Evolutionary conservation across 768 basidiomycete species (phyloP).

Genomic region (Russula virescens): DNA sequence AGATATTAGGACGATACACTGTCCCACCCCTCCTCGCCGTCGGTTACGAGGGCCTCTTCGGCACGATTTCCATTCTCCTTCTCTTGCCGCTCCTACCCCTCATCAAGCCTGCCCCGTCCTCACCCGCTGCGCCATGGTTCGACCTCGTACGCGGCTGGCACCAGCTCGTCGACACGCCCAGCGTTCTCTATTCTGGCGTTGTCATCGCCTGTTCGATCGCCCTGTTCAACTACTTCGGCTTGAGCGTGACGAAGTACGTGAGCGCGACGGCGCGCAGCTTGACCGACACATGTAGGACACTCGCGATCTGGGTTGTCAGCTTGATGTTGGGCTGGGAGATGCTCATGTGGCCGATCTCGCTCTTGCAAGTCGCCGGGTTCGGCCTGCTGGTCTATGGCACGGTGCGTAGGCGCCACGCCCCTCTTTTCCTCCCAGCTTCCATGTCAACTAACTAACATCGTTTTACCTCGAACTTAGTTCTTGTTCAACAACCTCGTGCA

Average conservation of each 20-base stretch:
- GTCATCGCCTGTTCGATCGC: slow-evolving; percentile 49
- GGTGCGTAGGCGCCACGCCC: slow-evolving; percentile 37
- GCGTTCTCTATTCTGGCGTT: slow-evolving; percentile 41
- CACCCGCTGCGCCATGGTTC: slow-evolving; percentile 61
- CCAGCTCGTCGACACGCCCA: slow-evolving; percentile 77
- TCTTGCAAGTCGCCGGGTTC: slow-evolving; percentile 83
- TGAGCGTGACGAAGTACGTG: slow-evolving; percentile 89
- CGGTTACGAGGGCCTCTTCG: slow-evolving; percentile 92
- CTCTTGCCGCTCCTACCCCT: slow-evolving; percentile 78
- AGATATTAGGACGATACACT: slow-evolving; percentile 83
- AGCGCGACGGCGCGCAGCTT: slow-evolving; percentile 89
- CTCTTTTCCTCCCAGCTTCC: background rate
- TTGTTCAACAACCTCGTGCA: slow-evolving; percentile 82
- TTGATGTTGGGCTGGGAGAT: slow-evolving; percentile 87
- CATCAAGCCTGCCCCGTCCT: slow-evolving; percentile 53
- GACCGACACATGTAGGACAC: slow-evolving; percentile 91
- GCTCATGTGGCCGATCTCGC: slow-evolving; percentile 72
- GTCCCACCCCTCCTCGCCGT: slow-evolving; percentile 90
- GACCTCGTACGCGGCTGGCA: slow-evolving; percentile 86
- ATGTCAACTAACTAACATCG: background rate
- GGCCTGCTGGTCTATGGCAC: slow-evolving; percentile 89
- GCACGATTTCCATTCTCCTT: slow-evolving; percentile 69
- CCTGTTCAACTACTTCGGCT: slow-evolving; percentile 65
- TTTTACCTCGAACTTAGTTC: slow-evolving; percentile 43
- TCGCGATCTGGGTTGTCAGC: slow-evolving; percentile 94